phyloP scores from a whole-genome alignment of 176 grass and related monocot genomes.

The Poa annua region DNA sequence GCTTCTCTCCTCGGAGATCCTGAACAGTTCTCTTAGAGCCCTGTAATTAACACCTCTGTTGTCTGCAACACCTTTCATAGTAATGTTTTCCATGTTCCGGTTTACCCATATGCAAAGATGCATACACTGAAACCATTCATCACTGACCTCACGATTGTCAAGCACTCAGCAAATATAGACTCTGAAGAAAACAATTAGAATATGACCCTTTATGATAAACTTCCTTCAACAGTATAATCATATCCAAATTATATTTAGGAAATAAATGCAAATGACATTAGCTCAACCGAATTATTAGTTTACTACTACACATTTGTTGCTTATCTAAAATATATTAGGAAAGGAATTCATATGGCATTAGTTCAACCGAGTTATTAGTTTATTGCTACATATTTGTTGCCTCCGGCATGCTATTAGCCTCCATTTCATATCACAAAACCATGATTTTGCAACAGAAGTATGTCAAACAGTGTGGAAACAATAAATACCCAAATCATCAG shows the following conservation, averaged over 20 bases:
- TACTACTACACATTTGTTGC: background rate
- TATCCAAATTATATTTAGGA: background rate
- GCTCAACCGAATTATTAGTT: constrained; percentile 9
- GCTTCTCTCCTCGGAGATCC: constrained; percentile 49
- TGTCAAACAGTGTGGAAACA: background rate
- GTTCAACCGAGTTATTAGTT: constrained; percentile 7
- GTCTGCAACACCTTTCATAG: constrained; percentile 88
- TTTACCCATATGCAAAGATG: constrained; percentile 96
- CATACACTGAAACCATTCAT: constrained; percentile 96
- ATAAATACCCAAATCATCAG: constrained; percentile 66
- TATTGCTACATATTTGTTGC: too few species aligned
- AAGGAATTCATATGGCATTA: background rate
- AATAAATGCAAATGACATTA: background rate
- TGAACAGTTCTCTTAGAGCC: constrained; percentile 85
- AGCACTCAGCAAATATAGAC: constrained; percentile 67
- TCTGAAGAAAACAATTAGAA: constrained; percentile 58
- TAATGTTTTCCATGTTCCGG: constrained; percentile 93
- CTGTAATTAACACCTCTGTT: constrained; percentile 95
- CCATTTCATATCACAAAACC: constrained; percentile 1
- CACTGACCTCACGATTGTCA: constrained; percentile 76
- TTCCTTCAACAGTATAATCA: background rate
- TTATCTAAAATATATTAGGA: too few species aligned
- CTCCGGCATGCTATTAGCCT: background rate
- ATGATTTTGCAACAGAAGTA: background rate
- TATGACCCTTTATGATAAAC: constrained; percentile 26